Conservation (phyloP, 116 monocot genomes). For the Iris pallida region DNA sequence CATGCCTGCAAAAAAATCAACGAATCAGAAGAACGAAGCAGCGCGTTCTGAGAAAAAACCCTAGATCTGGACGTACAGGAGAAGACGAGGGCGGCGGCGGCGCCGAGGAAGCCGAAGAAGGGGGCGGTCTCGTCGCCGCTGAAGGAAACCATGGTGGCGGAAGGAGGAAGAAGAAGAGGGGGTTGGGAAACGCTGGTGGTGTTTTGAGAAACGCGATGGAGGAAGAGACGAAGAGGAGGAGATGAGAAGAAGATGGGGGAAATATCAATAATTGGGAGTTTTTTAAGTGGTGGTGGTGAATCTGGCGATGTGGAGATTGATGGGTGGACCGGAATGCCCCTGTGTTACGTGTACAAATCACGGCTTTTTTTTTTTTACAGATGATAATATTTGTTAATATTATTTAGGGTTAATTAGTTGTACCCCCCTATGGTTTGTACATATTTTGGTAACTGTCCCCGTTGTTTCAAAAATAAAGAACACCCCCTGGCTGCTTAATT, state of each 20-base stretch:
- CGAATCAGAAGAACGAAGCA: not conserved
- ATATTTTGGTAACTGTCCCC: no score
- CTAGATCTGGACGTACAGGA: constrained; percentile 37
- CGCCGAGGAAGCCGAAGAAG: constrained; percentile 97
- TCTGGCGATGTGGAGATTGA: no score
- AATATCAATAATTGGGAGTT: not conserved
- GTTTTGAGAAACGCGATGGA: not conserved
- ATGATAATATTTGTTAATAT: no score
- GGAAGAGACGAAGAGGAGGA: not conserved
- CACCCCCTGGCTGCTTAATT: no score
- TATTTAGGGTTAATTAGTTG: no score
- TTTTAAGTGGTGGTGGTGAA: no score
- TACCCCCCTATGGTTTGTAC: no score
- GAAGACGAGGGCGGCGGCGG: constrained; percentile 94
- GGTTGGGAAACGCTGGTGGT: no score
- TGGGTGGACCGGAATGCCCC: no score
- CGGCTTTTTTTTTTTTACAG: no score
- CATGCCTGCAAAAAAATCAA: constrained; percentile 16
- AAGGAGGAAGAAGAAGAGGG: not conserved
- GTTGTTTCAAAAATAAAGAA: no score
- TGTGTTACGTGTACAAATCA: no score
- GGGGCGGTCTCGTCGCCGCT: constrained; percentile 93
- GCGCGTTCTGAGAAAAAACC: not conserved
- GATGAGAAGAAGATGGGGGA: not conserved
- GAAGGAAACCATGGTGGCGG: constrained; percentile 47